A percentile compares a stretch with the other conserved stretches of the same genome.
Evolutionary conservation across 208 protist genomes (phyloP).

Genomic region (Wallacemonas sp.): DNA sequence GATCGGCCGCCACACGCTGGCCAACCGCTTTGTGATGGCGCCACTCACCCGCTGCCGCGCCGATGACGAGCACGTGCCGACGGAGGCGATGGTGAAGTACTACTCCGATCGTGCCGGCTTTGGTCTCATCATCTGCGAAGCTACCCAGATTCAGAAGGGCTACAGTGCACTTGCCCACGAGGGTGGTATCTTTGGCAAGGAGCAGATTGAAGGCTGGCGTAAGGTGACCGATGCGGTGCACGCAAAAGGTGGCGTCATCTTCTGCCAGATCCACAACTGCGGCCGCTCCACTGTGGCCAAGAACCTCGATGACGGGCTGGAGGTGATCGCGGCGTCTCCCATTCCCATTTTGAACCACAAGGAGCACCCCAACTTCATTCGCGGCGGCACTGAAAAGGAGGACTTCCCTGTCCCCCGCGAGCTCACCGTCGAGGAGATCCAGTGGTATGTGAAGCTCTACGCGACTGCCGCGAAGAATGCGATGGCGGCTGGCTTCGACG

Average conservation of each 20-base stretch:
- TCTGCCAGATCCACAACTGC: slow-evolving; percentile 62
- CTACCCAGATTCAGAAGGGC: slow-evolving; percentile 47
- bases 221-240: slow-evolving; percentile 77
- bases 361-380: slow-evolving; percentile 21
- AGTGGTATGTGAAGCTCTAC: slow-evolving; percentile 49
- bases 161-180: slow-evolving; percentile 43
- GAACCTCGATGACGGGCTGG: slow-evolving; percentile 31
- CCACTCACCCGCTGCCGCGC: slow-evolving; percentile 69
- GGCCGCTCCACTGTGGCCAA: slow-evolving; percentile 42
- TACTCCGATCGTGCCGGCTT: slow-evolving; percentile 66
- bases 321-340: slow-evolving; percentile 26
- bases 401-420: slow-evolving; percentile 31
- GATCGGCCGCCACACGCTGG: slow-evolving; percentile 34
- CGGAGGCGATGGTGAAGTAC: slow-evolving; percentile 47
- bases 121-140: slow-evolving; percentile 76
- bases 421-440: slow-evolving; percentile 73
- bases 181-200: slow-evolving; percentile 60
- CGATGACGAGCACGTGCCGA: slow-evolving; percentile 42
- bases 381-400: slow-evolving; percentile 23
- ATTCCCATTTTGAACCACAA: slow-evolving; percentile 33
- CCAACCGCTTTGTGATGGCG: slow-evolving; percentile 65
- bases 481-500: slow-evolving; percentile 87
- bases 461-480: slow-evolving; percentile 64
- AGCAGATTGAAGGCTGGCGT: slow-evolving; percentile 64
- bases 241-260: slow-evolving; percentile 61